Conservation (phyloP, 768 basidiomycete genomes). For the Serendipita sp. region DNA sequence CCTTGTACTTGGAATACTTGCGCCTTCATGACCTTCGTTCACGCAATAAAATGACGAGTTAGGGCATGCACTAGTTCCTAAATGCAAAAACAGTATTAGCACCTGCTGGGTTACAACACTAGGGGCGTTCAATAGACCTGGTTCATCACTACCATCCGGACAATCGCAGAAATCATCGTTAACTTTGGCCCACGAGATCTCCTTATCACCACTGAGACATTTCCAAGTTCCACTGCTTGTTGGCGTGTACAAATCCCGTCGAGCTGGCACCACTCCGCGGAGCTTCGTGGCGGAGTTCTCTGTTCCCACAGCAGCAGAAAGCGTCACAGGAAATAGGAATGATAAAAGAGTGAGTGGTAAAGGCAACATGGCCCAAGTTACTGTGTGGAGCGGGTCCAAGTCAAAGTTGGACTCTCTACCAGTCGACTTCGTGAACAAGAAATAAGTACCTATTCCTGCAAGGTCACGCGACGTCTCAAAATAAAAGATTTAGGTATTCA, state of each 20-base stretch:
- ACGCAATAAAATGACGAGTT: constrained; percentile 64
- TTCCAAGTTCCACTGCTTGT: constrained; percentile 32
- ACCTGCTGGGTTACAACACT: not conserved
- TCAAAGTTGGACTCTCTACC: not conserved
- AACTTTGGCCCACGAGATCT: constrained; percentile 63
- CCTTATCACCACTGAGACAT: constrained; percentile 66
- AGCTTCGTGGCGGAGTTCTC: not conserved
- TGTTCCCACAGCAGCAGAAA: not conserved
- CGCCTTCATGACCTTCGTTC: constrained; percentile 79
- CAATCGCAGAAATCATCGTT: constrained; percentile 97
- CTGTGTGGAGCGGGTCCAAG: not conserved
- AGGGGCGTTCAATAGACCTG: constrained; percentile 35
- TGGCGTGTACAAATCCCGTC: not conserved
- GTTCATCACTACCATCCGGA: constrained; percentile 87
- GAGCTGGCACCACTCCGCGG: constrained; percentile 3
- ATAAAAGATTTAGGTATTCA: not conserved
- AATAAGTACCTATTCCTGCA: not conserved
- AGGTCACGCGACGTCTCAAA: not conserved
- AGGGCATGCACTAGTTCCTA: constrained; percentile 76
- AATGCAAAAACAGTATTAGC: constrained; percentile 6
- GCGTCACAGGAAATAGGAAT: not conserved
- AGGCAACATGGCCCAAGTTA: not conserved
- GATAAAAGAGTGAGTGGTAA: constrained; percentile 3
- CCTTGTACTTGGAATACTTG: constrained; percentile 57
- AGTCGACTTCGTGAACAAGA: too few relatives aligned